Evolutionary conservation across 352 stramenopile species (phyloP).

Genomic region (Phytopythium ostracodes): DNA sequence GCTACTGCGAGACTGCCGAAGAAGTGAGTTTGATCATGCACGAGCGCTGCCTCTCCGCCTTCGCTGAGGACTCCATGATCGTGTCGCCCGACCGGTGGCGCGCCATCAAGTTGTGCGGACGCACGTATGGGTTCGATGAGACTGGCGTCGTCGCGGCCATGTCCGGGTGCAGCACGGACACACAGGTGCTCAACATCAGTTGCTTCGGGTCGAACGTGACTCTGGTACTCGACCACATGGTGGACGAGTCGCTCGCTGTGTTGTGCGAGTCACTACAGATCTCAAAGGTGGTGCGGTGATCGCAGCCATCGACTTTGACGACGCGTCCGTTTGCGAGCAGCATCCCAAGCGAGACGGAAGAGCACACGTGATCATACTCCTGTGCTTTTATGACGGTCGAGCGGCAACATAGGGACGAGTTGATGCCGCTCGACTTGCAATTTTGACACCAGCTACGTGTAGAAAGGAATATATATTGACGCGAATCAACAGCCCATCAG

Average conservation of each 20-base stretch:
- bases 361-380: not conserved
- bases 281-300: constrained; percentile 57
- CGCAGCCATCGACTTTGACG: not conserved
- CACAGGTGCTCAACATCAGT: constrained; percentile 84
- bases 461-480: constrained; percentile 5
- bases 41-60: constrained; percentile 60
- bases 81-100: constrained; percentile 83
- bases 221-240: constrained; percentile 76
- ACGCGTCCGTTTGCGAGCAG: not conserved
- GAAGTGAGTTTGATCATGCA: constrained; percentile 82
- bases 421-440: not conserved
- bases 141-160: constrained; percentile 84
- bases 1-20: constrained; percentile 81
- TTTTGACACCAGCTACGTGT: not conserved
- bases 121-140: constrained; percentile 81
- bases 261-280: constrained; percentile 68
- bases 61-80: constrained; percentile 70
- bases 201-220: constrained; percentile 82
- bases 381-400: not conserved
- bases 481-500: not conserved
- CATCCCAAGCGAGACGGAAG: not conserved
- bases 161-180: constrained; percentile 75
- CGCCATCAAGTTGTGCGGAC: constrained; percentile 80
- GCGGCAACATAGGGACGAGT: not conserved
- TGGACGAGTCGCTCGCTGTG: constrained; percentile 66